Base-by-base conservation (phyloP, 345 rosid genomes). In the Camelina sativa region DNA sequence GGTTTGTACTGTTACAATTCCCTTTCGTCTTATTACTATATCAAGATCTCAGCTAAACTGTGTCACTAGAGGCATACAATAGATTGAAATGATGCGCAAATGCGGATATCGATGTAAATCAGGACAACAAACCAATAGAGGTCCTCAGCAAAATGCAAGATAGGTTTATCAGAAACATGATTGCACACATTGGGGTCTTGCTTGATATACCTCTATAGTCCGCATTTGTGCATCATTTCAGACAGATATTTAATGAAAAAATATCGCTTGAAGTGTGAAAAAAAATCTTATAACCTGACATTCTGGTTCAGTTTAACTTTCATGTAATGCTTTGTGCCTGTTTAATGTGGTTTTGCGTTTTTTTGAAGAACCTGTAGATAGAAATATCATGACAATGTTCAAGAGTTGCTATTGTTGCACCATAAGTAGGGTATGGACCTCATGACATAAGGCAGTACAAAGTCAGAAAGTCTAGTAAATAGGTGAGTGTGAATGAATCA, bases 181-280 rank as follows among this genome's bases (percentile, higher is more conserved):
- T 43, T 59, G 12, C 17, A 17, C 17, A 17, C 17, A 17, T 17
- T 17, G 17, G 53, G 65, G n/a, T 58, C 71, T 32, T 43, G 64
- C 71, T 32, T 43, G 53, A 63, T 15, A 6, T 73, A 86, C 92
- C 88, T 73, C 43, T 59, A 76, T 85, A 83, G 17, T 55, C 89
- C 85, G 56, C 34, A 50, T 37, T 25, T 20, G 9, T 16, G 62
- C 25, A 88, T 86, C 85, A 79, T 86, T 62, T 62, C 73, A 8
- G 85, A 76, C 43, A 72, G 65, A 66, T 82, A 58, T 5, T 59
- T 11, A 16, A 34, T 58, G 2, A 59, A 35, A 2, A 20, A 6
- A 2, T 38, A 16, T 17, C 34, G 17, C 17, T 17, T 17, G 17
- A 17, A 17, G 17, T 17, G 17, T 17, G 17, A 25, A 25, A 23